Base-by-base conservation (phyloP, 148 eudicot species). In the Bassia scoparia region DNA sequence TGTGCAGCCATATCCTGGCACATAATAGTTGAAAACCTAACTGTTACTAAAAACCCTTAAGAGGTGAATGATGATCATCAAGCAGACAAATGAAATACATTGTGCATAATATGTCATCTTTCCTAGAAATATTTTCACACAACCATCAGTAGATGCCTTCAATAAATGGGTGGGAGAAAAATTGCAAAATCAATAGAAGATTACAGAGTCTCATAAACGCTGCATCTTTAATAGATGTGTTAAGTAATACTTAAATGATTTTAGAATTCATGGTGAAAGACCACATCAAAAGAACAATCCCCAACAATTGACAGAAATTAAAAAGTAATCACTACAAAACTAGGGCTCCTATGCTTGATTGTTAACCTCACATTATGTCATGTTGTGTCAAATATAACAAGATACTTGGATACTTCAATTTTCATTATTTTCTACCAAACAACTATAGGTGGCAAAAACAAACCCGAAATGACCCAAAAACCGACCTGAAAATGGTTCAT, bases 1-100 rank as follows among this genome's bases (percentile, higher is more conserved):
- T 95, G 99, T 44, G 99, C 96, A 80, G 99, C 99, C 99, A 95
- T 95, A 86, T 95, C 99, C 97, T 95, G 90, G 55, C 49, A 33
- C 54, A 71, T 30, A 61, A 70, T 59, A 74, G 5, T 63, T 35
- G 27, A 24, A n/a, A 62, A 69, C 21, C 27, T 37, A 12, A 63
- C 27, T 37, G 16, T 55, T 55, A 74, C 13, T 9, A 13, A 24
- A 65, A 52, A 15, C 62, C 23, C 30, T 24, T 24, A 27, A 35
- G 15, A 63, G n/a, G 4, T 0, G 1, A 50, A 34, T 21, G n/a
- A n/a, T n/a, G 62, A n/a, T 7, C 23, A 35, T 35, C 7, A 33
- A 35, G 49, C 23, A 26, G 35, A 16, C 9, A 33, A 44, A 65
- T 41, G 26, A 27, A 61, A 31, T 64, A 10, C 30, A 17, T 49